These are phyloP conservation scores for Aspergillus nomiae DNA, from an alignment of 2,329 filamentous ascomycete genomes.

Conservation along the genomic window DNA sequence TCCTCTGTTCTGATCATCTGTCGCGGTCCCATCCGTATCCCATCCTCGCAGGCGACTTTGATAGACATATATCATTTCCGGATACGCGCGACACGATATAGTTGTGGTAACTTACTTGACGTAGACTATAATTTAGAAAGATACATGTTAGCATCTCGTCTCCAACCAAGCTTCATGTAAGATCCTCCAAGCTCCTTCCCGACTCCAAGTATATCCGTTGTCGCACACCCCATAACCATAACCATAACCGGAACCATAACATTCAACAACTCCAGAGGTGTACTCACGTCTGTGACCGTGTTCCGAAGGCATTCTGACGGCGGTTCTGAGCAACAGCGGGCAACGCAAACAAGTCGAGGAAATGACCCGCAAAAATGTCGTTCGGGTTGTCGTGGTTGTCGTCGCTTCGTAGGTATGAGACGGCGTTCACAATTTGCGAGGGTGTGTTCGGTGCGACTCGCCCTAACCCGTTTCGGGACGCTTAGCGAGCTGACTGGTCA, in stretches of 20 bases:
- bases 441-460: constrained; percentile 37
- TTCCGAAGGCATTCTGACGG: constrained; percentile 83
- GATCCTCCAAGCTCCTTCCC: constrained; percentile 9
- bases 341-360: constrained; percentile 45
- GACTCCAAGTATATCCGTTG: constrained; percentile 12
- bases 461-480: constrained; percentile 38
- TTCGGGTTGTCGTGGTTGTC: constrained; percentile 46
- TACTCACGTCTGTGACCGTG: constrained; percentile 85
- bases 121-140: constrained; percentile 64
- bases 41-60: constrained; percentile 8
- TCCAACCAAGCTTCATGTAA: constrained; percentile 9
- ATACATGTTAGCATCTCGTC: constrained; percentile 33
- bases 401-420: constrained; percentile 39
- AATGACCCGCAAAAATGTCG: constrained; percentile 44
- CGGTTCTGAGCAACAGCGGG: constrained; percentile 45
- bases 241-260: constrained; percentile 12
- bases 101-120: constrained; percentile 72
- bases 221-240: constrained; percentile 8
- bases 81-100: constrained; percentile 25
- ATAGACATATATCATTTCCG: constrained; percentile 19
- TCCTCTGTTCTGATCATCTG: constrained; percentile 23
- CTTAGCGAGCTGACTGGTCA: constrained; percentile 35
- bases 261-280: constrained; percentile 22
- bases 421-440: constrained; percentile 41
- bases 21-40: constrained; percentile 17